Base-by-base conservation (phyloP, 2,329 filamentous ascomycete species). In the Neocucurbitaria cava region DNA sequence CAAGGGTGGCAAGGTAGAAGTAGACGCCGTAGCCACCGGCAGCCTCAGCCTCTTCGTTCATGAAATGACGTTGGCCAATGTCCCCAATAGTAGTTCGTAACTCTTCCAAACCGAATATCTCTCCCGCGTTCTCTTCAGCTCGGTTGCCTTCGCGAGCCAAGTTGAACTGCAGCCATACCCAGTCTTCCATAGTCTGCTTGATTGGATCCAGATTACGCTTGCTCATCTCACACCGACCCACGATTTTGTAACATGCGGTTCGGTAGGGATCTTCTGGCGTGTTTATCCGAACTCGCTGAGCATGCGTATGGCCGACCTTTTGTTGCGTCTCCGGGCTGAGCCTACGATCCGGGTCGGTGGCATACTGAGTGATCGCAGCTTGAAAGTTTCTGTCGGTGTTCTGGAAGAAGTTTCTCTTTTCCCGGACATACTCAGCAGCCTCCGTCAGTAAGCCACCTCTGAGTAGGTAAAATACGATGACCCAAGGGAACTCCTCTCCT, bases 211-310 rank as follows among this genome's bases (percentile, higher is more conserved):
- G 75, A 54, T 78, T 85, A 49, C 85, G 80, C 39, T 81, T 80
- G 43, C 76, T 79, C 54, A 88, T 77, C 59, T 89, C 86, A 69
- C 86, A 88, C 45, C 86, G 92, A 41, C 96, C 95, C 65, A 99
- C 89, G 58, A 99, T 88, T 82, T 99, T 98, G 83, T 98, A 98
- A 75, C 95, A 97, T 43, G 94, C 93, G 87, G 96, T 93, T 49
- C 92, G 88, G 79, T 96, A 99, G 23, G 95, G 95, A 73, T 99
- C 95, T 1, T 91, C 90, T 71, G 93, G 91, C 0, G 91, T 90
- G 0, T 91, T 91, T 68, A 96, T 91, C 61, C 91, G 89, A 23
- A 88, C 85, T 41, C 92, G 88, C 73, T 96, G 91, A 46, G 89
- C 89, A 76, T 96, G 97, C 71, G 97, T 93, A 59, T 90, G 91